Conservation (phyloP, 2,329 filamentous ascomycete species). For the Aureobasidium leucospermi region DNA sequence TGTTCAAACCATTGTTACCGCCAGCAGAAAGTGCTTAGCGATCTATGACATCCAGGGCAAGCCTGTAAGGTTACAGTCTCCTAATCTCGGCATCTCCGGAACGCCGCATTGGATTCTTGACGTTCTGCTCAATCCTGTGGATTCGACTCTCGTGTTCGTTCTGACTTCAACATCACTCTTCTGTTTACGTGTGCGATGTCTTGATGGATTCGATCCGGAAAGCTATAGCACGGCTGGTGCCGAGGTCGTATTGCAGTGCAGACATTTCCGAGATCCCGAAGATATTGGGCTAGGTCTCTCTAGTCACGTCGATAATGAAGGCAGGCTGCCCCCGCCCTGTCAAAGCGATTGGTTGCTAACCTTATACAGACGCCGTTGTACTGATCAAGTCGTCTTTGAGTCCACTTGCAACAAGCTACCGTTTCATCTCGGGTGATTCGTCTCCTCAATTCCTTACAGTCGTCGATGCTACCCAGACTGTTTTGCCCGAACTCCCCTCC, state of each 20-base stretch:
- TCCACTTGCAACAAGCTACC: conserved; percentile 25
- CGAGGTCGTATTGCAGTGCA: conserved; percentile 39
- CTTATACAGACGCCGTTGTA: conserved; percentile 23
- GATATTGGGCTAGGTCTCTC: conserved; percentile 43
- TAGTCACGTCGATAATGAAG: conserved; percentile 24
- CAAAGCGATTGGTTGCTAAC: neutral
- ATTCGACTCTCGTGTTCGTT: conserved; percentile 48
- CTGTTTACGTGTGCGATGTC: conserved; percentile 38
- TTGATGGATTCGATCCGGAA: conserved; percentile 22
- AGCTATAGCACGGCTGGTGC: conserved; percentile 25
- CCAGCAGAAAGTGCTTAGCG: conserved; percentile 36
- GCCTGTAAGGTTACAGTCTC: conserved; percentile 20
- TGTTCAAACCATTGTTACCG: conserved; percentile 45
- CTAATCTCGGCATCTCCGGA: conserved; percentile 22
- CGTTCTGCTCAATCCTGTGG: conserved; percentile 41
- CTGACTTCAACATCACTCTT: conserved; percentile 49
- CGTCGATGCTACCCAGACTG: conserved; percentile 25
- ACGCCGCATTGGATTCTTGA: conserved; percentile 50
- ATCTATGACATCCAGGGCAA: conserved; percentile 28
- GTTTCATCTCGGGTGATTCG: conserved; percentile 18
- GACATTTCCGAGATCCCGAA: conserved; percentile 47
- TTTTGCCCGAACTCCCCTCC: conserved; percentile 15
- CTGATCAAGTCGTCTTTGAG: conserved; percentile 29
- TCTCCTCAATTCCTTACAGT: conserved; percentile 17
- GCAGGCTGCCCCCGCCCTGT: conserved; percentile 20